Conservation (phyloP, 225 moss, liverwort and hornwort genomes). For the Climacium dendroides region DNA sequence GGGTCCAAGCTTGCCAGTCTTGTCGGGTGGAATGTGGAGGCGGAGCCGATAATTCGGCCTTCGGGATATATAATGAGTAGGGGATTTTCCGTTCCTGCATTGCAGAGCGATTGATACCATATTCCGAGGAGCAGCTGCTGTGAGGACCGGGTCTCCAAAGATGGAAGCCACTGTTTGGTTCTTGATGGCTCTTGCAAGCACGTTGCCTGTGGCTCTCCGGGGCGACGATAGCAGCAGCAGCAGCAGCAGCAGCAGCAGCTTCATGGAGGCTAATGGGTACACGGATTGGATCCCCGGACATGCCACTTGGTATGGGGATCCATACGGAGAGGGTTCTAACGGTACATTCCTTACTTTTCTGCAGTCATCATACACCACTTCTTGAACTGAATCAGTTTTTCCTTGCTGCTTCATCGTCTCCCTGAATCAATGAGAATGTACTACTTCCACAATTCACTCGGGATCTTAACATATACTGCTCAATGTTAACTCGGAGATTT, state of each 20-base stretch:
- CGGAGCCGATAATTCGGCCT: not conserved
- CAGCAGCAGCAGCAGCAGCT: not conserved
- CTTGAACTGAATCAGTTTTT: not conserved
- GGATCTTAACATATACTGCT: not conserved
- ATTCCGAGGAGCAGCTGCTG: not conserved
- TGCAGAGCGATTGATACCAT: not conserved
- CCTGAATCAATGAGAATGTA: not conserved
- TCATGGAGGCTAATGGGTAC: conserved; percentile 26
- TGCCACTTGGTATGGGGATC: conserved; percentile 53
- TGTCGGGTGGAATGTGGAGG: not conserved
- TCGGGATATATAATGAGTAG: not conserved
- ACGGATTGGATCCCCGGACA: conserved; percentile 27
- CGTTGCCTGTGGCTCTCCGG: not conserved
- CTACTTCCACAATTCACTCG: not conserved
- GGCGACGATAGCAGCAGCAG: not conserved
- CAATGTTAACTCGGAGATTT: not conserved
- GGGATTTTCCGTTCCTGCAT: not conserved
- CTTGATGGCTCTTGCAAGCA: not conserved
- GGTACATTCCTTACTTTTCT: not conserved
- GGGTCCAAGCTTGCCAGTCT: not conserved
- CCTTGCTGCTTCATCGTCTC: not conserved
- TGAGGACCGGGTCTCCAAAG: not conserved
- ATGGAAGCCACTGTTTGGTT: not conserved
- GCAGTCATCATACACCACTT: not conserved
- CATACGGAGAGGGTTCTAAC: conserved; percentile 28